Base-by-base conservation (phyloP, 345 rosid species). In the Barbarea vulgaris region DNA sequence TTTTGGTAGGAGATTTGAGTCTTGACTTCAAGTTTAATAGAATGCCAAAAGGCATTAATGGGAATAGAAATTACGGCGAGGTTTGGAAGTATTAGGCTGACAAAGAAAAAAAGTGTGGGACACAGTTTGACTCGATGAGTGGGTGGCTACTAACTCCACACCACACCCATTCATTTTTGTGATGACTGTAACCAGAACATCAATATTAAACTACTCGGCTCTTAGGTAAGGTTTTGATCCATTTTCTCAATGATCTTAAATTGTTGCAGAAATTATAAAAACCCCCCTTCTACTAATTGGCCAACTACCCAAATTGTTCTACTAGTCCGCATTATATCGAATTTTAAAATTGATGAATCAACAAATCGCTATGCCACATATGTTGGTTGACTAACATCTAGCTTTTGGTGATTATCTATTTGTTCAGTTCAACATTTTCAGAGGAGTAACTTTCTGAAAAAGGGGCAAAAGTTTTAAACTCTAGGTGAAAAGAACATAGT, bases 91-190 rank as follows among this genome's bases (percentile, higher is more conserved):
- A 66, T 75, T 67, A 50, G 73, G 42, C 52, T 15, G 17, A 22
- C 39, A 55, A 56, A 10, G 7, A 21, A 42, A 57, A 57, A 11
- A 50, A 28, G 2, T 36, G 33, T 50, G 74, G 74, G 62, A 27
- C 62, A 68, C 47, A 54, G 50, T 19, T 68, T 61, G 79, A 60
- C 61, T 24, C 27, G 52, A 60, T 4, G 75, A 69, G 75, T 62
- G 80, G 80, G 34, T 42, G 44, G 51, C 75, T 54, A 76, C 80
- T 69, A 69, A 76, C 80, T 76, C 70, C 59, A 44, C 64, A 67
- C 73, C 6, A 66, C 67, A 65, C 58, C 19, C 39, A 0, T 46
- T 47, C 60, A 34, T 56, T 74, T 27, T 66, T 33, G 24, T 13
- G 56, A 66, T 7, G 25, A 27, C 48, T 55, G 71, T 63, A 56